A percentile compares a stretch with the other conserved stretches of the same genome.
These are phyloP conservation scores for Russula abietina DNA, from an alignment of 768 basidiomycete species.

Conservation along the genomic window DNA sequence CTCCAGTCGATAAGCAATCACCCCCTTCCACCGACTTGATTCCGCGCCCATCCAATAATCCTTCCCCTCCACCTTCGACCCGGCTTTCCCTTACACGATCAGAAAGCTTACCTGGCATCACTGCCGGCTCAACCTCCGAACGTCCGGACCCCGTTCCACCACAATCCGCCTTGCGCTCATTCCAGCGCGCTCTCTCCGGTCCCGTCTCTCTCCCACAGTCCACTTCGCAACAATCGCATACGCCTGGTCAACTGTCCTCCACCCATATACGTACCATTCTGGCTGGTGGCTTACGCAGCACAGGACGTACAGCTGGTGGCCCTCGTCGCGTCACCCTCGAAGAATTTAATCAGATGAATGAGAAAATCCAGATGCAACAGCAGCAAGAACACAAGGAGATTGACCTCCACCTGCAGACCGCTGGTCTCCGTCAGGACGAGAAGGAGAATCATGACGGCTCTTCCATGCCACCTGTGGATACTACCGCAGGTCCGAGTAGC, in stretches of 20 bases:
- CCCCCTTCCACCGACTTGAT: conserved; percentile 21
- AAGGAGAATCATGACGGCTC: conserved; percentile 24
- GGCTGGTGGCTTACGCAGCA: conserved; percentile 31
- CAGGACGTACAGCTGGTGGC: conserved; percentile 33
- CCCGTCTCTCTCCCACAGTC: conserved; percentile 34
- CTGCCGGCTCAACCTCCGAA: conserved; percentile 28
- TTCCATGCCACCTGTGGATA: not conserved
- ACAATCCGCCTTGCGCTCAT: conserved; percentile 40
- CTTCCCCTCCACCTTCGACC: conserved; percentile 32
- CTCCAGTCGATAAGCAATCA: conserved; percentile 34
- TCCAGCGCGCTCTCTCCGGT: conserved; percentile 63
- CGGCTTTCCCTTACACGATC: conserved; percentile 58
- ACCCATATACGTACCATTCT: conserved; percentile 27
- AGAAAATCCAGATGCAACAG: conserved; percentile 25
- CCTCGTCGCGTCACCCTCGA: conserved; percentile 38
- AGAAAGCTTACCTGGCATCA: conserved; percentile 53
- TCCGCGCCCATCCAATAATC: conserved; percentile 30
- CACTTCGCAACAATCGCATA: conserved; percentile 30
- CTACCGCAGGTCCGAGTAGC: conserved; percentile 1
- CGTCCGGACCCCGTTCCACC: conserved; percentile 31
- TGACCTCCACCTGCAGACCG: conserved; percentile 22
- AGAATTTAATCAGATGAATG: conserved; percentile 32
- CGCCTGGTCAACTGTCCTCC: conserved; percentile 26
- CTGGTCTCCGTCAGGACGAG: conserved; percentile 19
- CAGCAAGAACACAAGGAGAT: conserved; percentile 23